Conservation (phyloP, 2,329 filamentous ascomycete genomes). For the Ascocoryne sarcoides region DNA sequence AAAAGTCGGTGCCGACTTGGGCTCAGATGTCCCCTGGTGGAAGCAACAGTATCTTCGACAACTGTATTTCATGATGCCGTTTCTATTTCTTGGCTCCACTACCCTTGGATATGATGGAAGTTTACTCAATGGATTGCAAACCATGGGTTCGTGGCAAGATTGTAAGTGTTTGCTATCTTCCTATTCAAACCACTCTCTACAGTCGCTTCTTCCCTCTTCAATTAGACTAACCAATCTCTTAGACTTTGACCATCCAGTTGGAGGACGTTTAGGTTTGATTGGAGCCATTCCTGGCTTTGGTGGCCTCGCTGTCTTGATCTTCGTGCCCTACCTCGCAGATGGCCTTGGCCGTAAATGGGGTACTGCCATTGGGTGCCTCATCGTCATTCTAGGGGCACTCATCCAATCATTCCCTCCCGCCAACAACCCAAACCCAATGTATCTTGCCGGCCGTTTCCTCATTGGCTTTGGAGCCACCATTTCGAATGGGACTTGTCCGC, state of each 20-base stretch:
- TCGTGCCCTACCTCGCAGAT: slow-evolving; percentile 38
- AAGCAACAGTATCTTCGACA: slow-evolving; percentile 26
- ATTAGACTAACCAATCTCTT: background rate
- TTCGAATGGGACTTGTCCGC: slow-evolving; percentile 30
- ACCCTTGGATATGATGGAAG: slow-evolving; percentile 34
- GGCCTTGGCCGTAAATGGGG: slow-evolving; percentile 34
- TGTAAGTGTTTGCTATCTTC: slow-evolving; percentile 18
- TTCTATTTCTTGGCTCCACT: slow-evolving; percentile 28
- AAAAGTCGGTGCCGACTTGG: background rate
- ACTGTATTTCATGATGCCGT: slow-evolving; percentile 26
- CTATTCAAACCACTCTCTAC: background rate
- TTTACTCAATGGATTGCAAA: slow-evolving; percentile 35
- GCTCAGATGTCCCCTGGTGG: slow-evolving; percentile 16
- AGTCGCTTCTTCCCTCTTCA: background rate
- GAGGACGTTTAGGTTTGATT: slow-evolving; percentile 32
- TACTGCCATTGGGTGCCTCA: slow-evolving; percentile 33
- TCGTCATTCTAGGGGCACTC: slow-evolving; percentile 34
- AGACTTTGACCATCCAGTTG: slow-evolving; percentile 20
- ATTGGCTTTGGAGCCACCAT: slow-evolving; percentile 32
- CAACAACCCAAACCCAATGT: slow-evolving; percentile 27
- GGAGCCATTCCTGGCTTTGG: slow-evolving; percentile 37
- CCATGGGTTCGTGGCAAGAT: slow-evolving; percentile 34
- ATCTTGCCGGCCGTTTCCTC: slow-evolving; percentile 30
- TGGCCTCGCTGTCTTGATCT: slow-evolving; percentile 34
- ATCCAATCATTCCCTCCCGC: slow-evolving; percentile 29